Evolutionary conservation across 352 stramenopile species (phyloP).

Genomic region (Poterioochromonas sp.): DNA sequence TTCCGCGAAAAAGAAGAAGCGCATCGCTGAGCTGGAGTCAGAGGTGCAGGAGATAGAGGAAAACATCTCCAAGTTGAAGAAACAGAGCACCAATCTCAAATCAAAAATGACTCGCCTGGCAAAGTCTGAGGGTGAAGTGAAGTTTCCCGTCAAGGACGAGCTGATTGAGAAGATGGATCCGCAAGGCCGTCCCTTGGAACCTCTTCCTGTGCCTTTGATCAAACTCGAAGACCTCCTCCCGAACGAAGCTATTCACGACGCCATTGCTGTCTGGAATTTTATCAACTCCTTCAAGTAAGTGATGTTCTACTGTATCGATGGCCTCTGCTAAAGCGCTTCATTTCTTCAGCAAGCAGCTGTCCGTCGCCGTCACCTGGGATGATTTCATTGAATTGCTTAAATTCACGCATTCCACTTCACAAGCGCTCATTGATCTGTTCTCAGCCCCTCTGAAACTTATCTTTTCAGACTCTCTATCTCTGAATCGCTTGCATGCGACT

Average conservation of each 20-base stretch:
- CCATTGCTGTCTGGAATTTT: slow-evolving; percentile 20
- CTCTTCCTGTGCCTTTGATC: not conserved
- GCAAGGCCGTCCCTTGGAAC: not conserved
- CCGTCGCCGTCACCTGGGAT: not conserved
- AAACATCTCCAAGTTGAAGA: not conserved
- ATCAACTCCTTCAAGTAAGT: slow-evolving; percentile 24
- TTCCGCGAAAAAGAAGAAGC: not conserved
- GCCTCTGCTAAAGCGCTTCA: not conserved
- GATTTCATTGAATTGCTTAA: slow-evolving; percentile 20
- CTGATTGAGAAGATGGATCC: not conserved
- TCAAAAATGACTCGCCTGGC: not conserved
- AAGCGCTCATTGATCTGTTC: slow-evolving; percentile 11
- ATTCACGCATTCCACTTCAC: not conserved
- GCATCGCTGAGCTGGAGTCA: not conserved
- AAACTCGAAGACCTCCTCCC: not conserved
- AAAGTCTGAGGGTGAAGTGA: not conserved
- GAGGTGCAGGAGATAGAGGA: not conserved
- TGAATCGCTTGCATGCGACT: not conserved
- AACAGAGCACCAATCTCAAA: not conserved
- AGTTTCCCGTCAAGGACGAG: not conserved
- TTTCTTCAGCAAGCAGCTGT: slow-evolving; percentile 16
- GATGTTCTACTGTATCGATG: not conserved
- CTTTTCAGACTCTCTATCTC: not conserved
- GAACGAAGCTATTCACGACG: not conserved
- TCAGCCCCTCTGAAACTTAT: not conserved